phyloP scores from a whole-genome alignment of 2,329 filamentous ascomycete genomes.

The Xylariaceae sp. region DNA sequence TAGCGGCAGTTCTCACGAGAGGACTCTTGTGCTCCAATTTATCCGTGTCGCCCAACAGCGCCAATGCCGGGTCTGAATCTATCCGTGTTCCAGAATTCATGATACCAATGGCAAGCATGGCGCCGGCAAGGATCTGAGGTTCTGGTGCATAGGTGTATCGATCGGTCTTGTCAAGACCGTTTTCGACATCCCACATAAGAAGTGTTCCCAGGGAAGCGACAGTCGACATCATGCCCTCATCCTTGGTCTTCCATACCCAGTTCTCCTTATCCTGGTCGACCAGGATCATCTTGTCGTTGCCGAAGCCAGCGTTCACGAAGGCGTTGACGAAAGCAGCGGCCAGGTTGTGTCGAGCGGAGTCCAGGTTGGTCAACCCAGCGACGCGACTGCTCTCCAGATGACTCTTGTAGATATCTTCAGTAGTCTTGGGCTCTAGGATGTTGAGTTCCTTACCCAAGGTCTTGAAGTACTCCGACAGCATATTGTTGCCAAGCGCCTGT shows the following conservation, averaged over 20 bases:
- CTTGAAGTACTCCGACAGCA: constrained; percentile 88
- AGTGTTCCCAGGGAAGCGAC: constrained; percentile 90
- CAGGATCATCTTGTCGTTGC: constrained; percentile 97
- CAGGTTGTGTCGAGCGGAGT: constrained; percentile 92
- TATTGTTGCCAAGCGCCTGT: constrained; percentile 83
- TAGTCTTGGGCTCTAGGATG: constrained; percentile 91
- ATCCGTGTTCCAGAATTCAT: constrained; percentile 88
- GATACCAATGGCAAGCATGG: constrained; percentile 88
- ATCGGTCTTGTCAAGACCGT: constrained; percentile 88
- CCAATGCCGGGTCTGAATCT: constrained; percentile 85
- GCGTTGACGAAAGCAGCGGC: constrained; percentile 95
- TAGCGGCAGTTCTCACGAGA: constrained; percentile 72
- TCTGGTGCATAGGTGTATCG: constrained; percentile 85
- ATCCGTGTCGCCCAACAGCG: constrained; percentile 73
- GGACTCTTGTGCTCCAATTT: constrained; percentile 75
- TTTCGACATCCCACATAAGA: constrained; percentile 89
- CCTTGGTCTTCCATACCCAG: constrained; percentile 99
- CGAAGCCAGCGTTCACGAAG: constrained; percentile 93
- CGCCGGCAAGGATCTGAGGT: constrained; percentile 79
- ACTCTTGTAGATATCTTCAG: constrained; percentile 99
- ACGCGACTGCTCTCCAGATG: constrained; percentile 94
- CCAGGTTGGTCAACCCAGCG: constrained; percentile 86
- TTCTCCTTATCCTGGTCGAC: constrained; percentile 80
- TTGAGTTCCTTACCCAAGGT: constrained; percentile 91
- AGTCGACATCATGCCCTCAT: constrained; percentile 94